A percentile compares a stretch with the other conserved stretches of the same genome.
phyloP scores from a whole-genome alignment of 257 asterid species.

The Linderniella brevidens region DNA sequence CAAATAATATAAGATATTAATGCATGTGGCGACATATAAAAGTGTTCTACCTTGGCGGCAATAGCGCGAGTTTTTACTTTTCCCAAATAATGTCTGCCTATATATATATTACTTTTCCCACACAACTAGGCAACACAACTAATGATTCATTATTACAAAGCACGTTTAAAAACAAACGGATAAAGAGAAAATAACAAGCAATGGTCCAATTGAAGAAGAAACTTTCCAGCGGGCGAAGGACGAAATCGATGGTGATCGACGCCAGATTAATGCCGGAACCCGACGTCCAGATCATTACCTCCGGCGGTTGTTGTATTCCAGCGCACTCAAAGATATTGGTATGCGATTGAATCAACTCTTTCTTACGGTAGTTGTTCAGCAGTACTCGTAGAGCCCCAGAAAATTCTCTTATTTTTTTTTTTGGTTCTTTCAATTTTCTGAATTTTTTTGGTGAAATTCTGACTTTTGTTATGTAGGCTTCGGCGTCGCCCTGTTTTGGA shows the following conservation, averaged over 20 bases:
- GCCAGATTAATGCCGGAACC: constrained; percentile 31
- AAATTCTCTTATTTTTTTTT: background rate
- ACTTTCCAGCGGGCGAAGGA: constrained; percentile 12
- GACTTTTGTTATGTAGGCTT: constrained; percentile 46
- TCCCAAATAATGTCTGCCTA: no score
- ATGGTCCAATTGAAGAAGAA: constrained; percentile 14
- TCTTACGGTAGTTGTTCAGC: background rate
- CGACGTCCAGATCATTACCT: constrained; percentile 41
- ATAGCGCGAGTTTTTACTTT: no score
- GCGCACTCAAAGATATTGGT: constrained; percentile 62
- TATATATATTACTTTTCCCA: no score
- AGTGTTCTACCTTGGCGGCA: no score
- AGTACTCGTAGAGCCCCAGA: no score
- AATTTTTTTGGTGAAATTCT: no score
- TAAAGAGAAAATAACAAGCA: no score
- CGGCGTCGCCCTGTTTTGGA: constrained; percentile 81
- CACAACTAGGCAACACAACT: no score
- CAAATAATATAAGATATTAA: no score
- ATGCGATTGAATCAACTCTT: constrained; percentile 13
- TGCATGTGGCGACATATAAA: no score
- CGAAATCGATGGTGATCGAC: constrained; percentile 12
- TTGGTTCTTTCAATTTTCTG: background rate
- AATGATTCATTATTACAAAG: no score
- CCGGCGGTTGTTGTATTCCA: constrained; percentile 47
- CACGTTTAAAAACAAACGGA: no score